Percentiles rank a stretch among this genome's conserved stretches.
These are phyloP conservation scores for Phaffia australis DNA, from an alignment of 768 basidiomycete species.

Conservation along the genomic window DNA sequence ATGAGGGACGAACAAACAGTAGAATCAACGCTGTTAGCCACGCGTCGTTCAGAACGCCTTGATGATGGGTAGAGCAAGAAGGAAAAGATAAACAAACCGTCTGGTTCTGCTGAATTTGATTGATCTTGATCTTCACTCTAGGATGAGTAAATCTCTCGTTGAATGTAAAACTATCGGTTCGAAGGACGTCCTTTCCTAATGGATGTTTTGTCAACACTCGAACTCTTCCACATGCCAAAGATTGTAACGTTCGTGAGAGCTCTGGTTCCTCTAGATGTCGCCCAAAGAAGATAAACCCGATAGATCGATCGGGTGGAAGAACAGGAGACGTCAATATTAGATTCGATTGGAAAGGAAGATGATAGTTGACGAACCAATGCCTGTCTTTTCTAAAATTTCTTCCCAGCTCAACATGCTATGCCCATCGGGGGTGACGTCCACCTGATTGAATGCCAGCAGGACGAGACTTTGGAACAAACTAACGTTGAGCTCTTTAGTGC, in stretches of 20 bases:
- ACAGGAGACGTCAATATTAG: background rate
- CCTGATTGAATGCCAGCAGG: constrained; percentile 71
- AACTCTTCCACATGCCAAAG: constrained; percentile 81
- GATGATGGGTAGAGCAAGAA: background rate
- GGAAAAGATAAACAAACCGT: constrained; percentile 48
- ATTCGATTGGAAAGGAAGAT: background rate
- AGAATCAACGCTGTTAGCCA: background rate
- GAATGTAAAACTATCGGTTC: constrained; percentile 65
- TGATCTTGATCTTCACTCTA: constrained; percentile 73
- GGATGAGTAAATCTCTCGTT: constrained; percentile 74
- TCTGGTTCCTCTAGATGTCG: constrained; percentile 41
- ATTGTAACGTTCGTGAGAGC: constrained; percentile 75
- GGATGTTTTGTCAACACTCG: constrained; percentile 76
- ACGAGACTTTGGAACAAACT: constrained; percentile 84
- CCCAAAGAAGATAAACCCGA: background rate
- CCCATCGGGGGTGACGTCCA: constrained; percentile 29
- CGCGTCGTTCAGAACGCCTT: constrained; percentile 2
- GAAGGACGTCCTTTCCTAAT: constrained; percentile 58
- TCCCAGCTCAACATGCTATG: constrained; percentile 48
- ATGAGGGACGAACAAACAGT: background rate
- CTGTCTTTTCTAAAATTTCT: constrained; percentile 57
- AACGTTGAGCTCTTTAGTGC: constrained; percentile 72
- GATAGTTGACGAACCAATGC: constrained; percentile 53
- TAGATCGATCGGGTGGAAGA: background rate
- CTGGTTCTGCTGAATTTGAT: constrained; percentile 88